Conservation (phyloP, 768 basidiomycete species). For the Chalciporus piperatus region DNA sequence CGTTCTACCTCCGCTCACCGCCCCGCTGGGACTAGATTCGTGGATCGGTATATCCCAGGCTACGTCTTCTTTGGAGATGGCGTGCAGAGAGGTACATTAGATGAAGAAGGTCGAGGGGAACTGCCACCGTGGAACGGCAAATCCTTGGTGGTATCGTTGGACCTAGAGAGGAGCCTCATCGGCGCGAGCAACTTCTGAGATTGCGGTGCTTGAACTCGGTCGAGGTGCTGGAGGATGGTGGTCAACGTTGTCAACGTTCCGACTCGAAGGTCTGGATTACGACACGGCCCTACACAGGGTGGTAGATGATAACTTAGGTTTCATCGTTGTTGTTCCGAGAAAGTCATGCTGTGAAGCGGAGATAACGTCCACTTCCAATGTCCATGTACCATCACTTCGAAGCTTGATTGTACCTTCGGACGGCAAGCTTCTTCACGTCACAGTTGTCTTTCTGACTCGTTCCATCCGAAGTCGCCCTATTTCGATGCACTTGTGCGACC, state of each 20-base stretch:
- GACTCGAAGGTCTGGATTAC: not conserved
- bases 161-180: constrained; percentile 49
- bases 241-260: not conserved
- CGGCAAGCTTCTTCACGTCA: not conserved
- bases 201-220: not conserved
- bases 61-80: constrained; percentile 84
- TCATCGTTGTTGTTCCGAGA: not conserved
- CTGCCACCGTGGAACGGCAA: constrained; percentile 44
- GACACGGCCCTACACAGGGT: not conserved
- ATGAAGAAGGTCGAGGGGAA: constrained; percentile 16
- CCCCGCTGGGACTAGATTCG: constrained; percentile 51
- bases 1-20: not conserved
- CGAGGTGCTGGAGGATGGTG: too few species aligned
- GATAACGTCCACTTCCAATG: not conserved
- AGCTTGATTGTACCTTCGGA: not conserved
- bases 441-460: not conserved
- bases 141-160: constrained; percentile 53
- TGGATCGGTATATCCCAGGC: constrained; percentile 91
- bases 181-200: constrained; percentile 40
- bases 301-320: not conserved
- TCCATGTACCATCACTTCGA: not conserved
- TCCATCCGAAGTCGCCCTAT: not conserved
- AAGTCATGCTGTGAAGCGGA: not conserved
- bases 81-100: constrained; percentile 35
- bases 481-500: not conserved